Conservation (phyloP, 352 stramenopile genomes). For the Pythium dissotocum region DNA sequence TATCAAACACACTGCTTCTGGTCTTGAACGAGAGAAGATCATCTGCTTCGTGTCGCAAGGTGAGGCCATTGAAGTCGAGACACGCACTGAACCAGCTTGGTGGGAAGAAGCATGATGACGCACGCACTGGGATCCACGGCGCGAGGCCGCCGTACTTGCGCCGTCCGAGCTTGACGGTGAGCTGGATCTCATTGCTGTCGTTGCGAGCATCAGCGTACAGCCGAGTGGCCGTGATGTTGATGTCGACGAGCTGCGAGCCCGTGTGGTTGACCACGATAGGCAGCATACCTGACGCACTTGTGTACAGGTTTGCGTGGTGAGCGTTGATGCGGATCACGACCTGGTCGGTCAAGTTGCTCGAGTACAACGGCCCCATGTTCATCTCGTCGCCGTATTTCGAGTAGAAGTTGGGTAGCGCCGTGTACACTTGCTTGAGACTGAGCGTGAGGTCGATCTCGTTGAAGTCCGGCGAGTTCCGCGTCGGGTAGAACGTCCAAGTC, state of each 20-base stretch:
- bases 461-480: background rate
- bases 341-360: constrained; percentile 33
- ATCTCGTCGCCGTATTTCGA: constrained; percentile 9
- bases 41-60: background rate
- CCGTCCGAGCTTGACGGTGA: constrained; percentile 20
- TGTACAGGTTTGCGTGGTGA: constrained; percentile 12
- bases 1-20: background rate
- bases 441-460: constrained; percentile 40
- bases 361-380: constrained; percentile 33
- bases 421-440: constrained; percentile 55
- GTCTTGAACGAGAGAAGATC: background rate
- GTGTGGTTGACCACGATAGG: constrained; percentile 40
- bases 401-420: constrained; percentile 13
- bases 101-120: background rate
- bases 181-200: constrained; percentile 27
- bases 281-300: constrained; percentile 26
- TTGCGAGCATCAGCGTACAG: constrained; percentile 12
- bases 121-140: constrained; percentile 25
- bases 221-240: constrained; percentile 33
- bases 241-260: constrained; percentile 38
- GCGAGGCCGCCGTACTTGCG: constrained; percentile 31
- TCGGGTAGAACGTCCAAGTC: constrained; percentile 41
- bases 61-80: background rate
- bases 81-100: background rate
- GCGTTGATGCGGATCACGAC: constrained; percentile 39